A percentile compares a stretch with the other conserved stretches of the same genome.
Conservation (phyloP, 140 eudicot genomes). For the Cichorium intybus region DNA sequence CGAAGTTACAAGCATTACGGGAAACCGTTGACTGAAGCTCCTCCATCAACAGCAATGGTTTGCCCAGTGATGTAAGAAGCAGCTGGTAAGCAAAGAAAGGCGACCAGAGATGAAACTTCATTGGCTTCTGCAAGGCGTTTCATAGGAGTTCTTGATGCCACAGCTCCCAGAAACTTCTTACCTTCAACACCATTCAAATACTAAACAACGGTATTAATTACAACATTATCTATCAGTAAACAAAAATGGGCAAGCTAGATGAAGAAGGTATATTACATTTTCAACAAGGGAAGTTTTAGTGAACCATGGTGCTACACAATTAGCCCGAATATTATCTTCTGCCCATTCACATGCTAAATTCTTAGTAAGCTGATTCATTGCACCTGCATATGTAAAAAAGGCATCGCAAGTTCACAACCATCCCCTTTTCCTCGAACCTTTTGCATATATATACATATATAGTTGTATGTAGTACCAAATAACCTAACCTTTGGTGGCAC, state of each 20-base stretch:
- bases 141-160: conserved; percentile 24
- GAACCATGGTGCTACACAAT: conserved; percentile 54
- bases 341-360: conserved; percentile 77
- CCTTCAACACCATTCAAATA: not conserved
- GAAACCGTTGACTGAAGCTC: conserved; percentile 3
- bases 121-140: conserved; percentile 21
- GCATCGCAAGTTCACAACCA: not conserved
- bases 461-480: not conserved
- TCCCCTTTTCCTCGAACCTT: not conserved
- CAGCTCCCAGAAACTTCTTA: not conserved
- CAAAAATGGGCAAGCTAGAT: not conserved
- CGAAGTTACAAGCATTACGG: not conserved
- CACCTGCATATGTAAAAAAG: conserved; percentile 35
- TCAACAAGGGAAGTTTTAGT: conserved; percentile 47
- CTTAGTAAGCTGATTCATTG: conserved; percentile 58
- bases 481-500: conserved; percentile 57
- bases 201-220: too few species aligned
- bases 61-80: conserved; percentile 25
- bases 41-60: conserved; percentile 20
- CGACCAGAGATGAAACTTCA: conserved; percentile 24
- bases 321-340: conserved; percentile 49
- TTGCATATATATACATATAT: not conserved
- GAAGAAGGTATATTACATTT: conserved; percentile 25
- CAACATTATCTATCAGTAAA: too few species aligned
- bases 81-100: conserved; percentile 26